Evolutionary conservation across 345 rosid genomes (phyloP).

Genomic region (Eucalyptus urophylla): DNA sequence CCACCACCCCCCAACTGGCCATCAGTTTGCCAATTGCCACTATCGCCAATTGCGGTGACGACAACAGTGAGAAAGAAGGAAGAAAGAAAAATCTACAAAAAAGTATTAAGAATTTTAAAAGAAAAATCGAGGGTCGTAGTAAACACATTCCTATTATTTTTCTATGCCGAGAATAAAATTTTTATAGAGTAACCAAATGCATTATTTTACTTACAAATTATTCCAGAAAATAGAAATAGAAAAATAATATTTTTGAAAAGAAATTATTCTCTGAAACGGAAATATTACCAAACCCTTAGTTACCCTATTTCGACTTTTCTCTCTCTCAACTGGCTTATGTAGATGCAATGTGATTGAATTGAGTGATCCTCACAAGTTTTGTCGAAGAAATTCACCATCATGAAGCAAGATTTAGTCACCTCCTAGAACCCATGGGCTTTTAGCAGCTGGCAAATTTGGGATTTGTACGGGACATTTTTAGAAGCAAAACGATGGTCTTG

Average conservation of each 20-base stretch:
- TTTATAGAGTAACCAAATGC: fast-evolving
- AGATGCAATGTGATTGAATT: not conserved
- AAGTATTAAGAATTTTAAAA: too few relatives aligned
- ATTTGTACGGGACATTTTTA: not conserved
- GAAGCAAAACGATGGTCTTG: not conserved
- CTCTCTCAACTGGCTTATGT: not conserved
- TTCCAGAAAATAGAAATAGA: fast-evolving
- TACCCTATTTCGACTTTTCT: not conserved
- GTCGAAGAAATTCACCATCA: not conserved
- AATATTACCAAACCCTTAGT: not conserved
- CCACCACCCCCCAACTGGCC: fast-evolving
- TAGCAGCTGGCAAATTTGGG: not conserved
- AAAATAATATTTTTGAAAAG: too few relatives aligned
- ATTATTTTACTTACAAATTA: too few relatives aligned
- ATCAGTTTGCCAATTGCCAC: fast-evolving
- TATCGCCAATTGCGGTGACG: fast-evolving
- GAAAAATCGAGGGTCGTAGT: fast-evolving
- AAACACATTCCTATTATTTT: fast-evolving
- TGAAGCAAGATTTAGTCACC: not conserved
- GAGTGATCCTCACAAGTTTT: not conserved
- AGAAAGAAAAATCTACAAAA: too few relatives aligned
- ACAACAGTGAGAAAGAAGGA: fast-evolving
- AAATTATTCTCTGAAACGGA: fast-evolving
- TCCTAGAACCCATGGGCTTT: not conserved
- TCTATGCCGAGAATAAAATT: fast-evolving